These are phyloP conservation scores for Boletus patriciae DNA, from an alignment of 768 basidiomycete species.

Conservation along the genomic window DNA sequence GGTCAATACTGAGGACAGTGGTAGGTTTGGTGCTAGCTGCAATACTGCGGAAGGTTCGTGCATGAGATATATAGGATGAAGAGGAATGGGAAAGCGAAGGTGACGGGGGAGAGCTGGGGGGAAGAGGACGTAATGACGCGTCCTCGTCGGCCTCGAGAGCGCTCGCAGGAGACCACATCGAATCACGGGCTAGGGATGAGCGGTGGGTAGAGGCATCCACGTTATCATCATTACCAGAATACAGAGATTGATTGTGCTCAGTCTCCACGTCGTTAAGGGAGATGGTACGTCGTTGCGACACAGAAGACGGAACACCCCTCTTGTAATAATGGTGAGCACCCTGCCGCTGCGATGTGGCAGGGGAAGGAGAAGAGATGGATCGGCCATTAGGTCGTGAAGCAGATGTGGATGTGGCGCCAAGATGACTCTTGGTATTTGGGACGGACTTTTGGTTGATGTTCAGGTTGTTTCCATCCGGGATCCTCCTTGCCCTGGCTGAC, in stretches of 20 bases:
- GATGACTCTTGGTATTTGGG: conserved; percentile 17
- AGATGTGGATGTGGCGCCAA: conserved; percentile 5
- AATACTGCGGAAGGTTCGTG: conserved; percentile 78
- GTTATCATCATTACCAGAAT: conserved; percentile 39
- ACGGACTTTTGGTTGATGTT: conserved; percentile 11
- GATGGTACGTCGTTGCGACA: conserved; percentile 53
- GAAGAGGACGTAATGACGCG: conserved; percentile 86
- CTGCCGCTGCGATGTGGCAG: conserved; percentile 29
- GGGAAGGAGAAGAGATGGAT: conserved; percentile 29
- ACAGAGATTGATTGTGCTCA: conserved; percentile 38
- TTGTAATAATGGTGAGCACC: conserved; percentile 15
- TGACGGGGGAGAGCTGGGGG: conserved; percentile 85
- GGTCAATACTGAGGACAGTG: conserved; percentile 86
- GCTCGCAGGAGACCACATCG: conserved; percentile 77
- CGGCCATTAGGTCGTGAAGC: conserved; percentile 28
- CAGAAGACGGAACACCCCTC: conserved; percentile 22
- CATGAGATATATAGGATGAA: conserved; percentile 78
- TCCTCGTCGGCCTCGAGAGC: conserved; percentile 89
- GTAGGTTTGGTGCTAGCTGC: conserved; percentile 93
- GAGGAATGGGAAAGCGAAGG: conserved; percentile 84
- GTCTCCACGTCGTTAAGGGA: conserved; percentile 64
- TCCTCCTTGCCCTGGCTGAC: conserved; percentile 57
- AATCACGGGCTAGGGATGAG: conserved; percentile 68
- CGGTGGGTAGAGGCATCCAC: conserved; percentile 49
- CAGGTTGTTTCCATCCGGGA: conserved; percentile 33